Evolutionary conservation across 1,284 basidiomycete species (phyloP).

Genomic region (Bondarzewia mesenterica): DNA sequence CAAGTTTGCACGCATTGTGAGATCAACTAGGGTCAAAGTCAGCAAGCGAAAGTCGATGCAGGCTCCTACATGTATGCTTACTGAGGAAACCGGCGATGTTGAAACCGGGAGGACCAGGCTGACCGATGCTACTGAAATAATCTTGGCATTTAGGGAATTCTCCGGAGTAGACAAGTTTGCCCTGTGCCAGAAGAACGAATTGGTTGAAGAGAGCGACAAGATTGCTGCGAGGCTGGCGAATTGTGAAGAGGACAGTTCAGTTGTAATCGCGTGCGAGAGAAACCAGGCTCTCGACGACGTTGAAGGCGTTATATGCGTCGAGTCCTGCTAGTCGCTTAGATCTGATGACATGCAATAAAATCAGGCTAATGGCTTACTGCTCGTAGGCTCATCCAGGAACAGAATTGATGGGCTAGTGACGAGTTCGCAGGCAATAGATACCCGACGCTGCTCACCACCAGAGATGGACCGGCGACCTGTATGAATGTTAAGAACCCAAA

Average conservation of each 20-base stretch:
- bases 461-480: constrained; percentile 80
- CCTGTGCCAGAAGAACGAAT: constrained; percentile 78
- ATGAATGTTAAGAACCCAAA: neutral
- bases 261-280: constrained; percentile 85
- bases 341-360: constrained; percentile 1
- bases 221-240: constrained; percentile 97
- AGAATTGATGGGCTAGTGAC: constrained; percentile 94
- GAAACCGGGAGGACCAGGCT: constrained; percentile 88
- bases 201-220: constrained; percentile 95
- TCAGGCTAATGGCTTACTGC: constrained; percentile 43
- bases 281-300: constrained; percentile 86
- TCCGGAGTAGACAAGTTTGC: constrained; percentile 80
- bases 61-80: constrained; percentile 28
- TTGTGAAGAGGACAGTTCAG: constrained; percentile 92
- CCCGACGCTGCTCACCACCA: constrained; percentile 92
- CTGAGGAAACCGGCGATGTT: constrained; percentile 95
- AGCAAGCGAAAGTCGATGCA: too few relatives aligned
- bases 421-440: constrained; percentile 96
- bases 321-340: constrained; percentile 56
- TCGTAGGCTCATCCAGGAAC: constrained; percentile 95
- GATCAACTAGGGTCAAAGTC: constrained; percentile 51
- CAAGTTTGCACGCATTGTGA: constrained; percentile 72
- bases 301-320: constrained; percentile 93
- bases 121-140: constrained; percentile 76
- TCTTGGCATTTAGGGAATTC: constrained; percentile 66